A percentile compares a stretch with the other conserved stretches of the same genome.
phyloP scores from a whole-genome alignment of 352 stramenopile species.

The Thalassiosira livingstoniorum region DNA sequence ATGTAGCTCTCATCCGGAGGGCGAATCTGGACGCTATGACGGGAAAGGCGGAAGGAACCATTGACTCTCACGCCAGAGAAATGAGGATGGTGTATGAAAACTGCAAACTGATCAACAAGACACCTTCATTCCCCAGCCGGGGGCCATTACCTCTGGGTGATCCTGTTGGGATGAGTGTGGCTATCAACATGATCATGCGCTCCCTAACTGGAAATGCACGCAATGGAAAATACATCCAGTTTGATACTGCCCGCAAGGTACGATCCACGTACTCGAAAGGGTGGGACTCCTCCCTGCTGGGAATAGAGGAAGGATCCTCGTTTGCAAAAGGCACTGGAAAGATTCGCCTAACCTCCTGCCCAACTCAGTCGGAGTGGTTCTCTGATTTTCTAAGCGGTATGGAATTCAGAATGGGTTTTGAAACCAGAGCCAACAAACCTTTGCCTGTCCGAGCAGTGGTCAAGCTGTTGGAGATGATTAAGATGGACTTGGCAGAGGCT shows the following conservation, averaged over 20 bases:
- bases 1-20: background rate
- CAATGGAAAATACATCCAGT: constrained; percentile 19
- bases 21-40: constrained; percentile 23
- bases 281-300: constrained; percentile 22
- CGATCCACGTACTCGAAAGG: constrained; percentile 5
- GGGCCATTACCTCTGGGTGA: constrained; percentile 31
- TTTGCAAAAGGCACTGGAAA: constrained; percentile 6
- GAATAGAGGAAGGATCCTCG: background rate
- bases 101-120: constrained; percentile 8
- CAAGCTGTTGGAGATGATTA: background rate
- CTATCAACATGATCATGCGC: constrained; percentile 17
- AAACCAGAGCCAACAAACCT: constrained; percentile 6
- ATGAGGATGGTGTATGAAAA: background rate
- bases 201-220: constrained; percentile 7
- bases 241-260: constrained; percentile 14
- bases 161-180: constrained; percentile 19
- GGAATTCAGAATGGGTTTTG: constrained; percentile 27
- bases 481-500: background rate
- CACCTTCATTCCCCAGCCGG: constrained; percentile 10
- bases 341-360: background rate
- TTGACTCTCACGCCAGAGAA: background rate
- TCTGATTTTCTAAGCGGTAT: constrained; percentile 9
- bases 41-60: constrained; percentile 6
- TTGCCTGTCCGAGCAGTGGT: constrained; percentile 6
- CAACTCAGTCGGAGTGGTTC: constrained; percentile 26